Evolutionary conservation across 164 flowering plant species (phyloP).

Genomic region (grape (Vitis vinifera)): DNA sequence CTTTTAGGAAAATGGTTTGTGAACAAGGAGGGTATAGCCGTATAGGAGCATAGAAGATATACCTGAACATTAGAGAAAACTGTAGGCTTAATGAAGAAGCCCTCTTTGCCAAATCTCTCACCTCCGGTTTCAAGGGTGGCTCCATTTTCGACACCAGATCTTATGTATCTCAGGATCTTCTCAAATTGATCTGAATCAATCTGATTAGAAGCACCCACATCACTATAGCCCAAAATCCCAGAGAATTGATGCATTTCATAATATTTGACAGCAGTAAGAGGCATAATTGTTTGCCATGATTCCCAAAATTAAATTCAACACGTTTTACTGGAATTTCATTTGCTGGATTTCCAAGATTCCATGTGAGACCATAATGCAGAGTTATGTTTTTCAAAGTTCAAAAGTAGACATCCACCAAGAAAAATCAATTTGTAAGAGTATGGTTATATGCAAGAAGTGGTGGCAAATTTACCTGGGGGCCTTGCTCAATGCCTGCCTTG

Average conservation of each 20-base stretch:
- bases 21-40: background rate
- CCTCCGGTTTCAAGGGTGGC: constrained; percentile 74
- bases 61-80: constrained; percentile 74
- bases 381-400: no score
- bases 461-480: constrained; percentile 56
- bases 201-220: constrained; percentile 18
- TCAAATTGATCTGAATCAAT: constrained; percentile 54
- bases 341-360: no score
- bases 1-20: background rate
- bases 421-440: background rate
- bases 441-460: background rate
- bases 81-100: constrained; percentile 63
- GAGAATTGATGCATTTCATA: no score
- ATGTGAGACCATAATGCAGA: no score
- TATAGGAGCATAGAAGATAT: background rate
- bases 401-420: no score
- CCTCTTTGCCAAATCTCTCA: constrained; percentile 46
- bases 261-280: no score
- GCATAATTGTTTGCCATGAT: no score
- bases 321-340: no score
- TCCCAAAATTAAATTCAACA: no score
- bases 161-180: constrained; percentile 55
- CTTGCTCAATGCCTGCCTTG: constrained; percentile 58
- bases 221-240: no score
- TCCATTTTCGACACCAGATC: constrained; percentile 48